A percentile compares a stretch with the other conserved stretches of the same genome.
Evolutionary conservation across 495 filamentous ascomycete genomes (phyloP).

Genomic region (Podospora pseudocomata): DNA sequence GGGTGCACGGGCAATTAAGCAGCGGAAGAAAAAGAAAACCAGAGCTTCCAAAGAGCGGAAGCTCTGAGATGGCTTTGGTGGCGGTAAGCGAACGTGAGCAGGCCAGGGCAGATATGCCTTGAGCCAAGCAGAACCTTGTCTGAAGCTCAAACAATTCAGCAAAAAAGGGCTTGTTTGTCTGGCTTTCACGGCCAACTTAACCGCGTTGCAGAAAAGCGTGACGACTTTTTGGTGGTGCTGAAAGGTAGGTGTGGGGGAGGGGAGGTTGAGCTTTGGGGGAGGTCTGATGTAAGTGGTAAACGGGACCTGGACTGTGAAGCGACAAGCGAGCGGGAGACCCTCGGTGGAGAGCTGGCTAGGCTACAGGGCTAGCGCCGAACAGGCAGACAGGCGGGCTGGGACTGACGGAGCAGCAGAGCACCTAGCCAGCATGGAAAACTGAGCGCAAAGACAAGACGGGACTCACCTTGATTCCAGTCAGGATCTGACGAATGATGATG

Average conservation of each 20-base stretch:
- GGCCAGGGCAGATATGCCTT: no score
- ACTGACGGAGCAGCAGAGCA: background rate
- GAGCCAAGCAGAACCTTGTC: no score
- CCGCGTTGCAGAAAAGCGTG: background rate
- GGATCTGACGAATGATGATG: background rate
- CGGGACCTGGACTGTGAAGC: no score
- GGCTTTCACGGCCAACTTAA: background rate
- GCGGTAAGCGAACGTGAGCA: background rate
- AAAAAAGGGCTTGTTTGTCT: background rate
- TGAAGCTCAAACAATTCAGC: background rate
- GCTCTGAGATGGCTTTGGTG: conserved; percentile 1
- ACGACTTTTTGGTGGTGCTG: background rate
- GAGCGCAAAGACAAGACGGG: background rate
- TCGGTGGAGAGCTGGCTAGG: background rate
- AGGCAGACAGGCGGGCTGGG: conserved; percentile 1
- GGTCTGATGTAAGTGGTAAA: conserved; percentile 6
- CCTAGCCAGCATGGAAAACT: background rate
- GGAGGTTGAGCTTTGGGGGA: background rate
- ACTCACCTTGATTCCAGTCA: background rate
- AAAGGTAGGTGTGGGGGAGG: background rate
- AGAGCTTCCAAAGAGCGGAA: background rate
- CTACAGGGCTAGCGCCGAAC: background rate
- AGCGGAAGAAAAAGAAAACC: background rate
- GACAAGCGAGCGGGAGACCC: background rate
- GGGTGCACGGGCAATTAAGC: background rate